Percentiles rank a stretch among this genome's conserved stretches.
These are phyloP conservation scores for Trichosporon ovoides DNA, from an alignment of 1,284 basidiomycete genomes.

Conservation along the genomic window DNA sequence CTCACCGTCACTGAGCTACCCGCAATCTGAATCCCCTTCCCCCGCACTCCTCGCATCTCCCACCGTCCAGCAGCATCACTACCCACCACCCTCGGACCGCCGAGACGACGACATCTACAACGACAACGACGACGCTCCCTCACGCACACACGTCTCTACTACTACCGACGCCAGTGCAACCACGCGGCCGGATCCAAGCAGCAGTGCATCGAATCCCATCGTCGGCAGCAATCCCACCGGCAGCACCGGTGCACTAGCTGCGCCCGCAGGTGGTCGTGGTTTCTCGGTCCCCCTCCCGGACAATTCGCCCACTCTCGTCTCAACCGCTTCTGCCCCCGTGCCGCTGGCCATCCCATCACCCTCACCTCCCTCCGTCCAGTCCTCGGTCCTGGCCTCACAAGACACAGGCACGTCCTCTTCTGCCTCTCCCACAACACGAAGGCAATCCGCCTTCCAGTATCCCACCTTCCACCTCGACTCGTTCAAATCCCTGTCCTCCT, in stretches of 20 bases:
- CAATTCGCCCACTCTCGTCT: slow-evolving; percentile 10
- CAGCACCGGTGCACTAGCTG: slow-evolving; percentile 22
- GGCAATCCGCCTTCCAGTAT: slow-evolving; percentile 2
- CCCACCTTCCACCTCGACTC: slow-evolving; percentile 15
- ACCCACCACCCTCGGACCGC: too few relatives aligned
- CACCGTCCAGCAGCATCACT: too few relatives aligned
- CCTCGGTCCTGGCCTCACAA: slow-evolving; percentile 16
- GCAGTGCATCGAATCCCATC: too few relatives aligned
- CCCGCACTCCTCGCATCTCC: too few relatives aligned
- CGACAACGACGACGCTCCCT: too few relatives aligned
- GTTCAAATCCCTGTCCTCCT: slow-evolving; percentile 9
- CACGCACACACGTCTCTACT: too few relatives aligned
- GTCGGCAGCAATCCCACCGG: slow-evolving; percentile 6
- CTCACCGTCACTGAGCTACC: too few relatives aligned
- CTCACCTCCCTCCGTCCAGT: slow-evolving; percentile 6
- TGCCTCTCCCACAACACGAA: not conserved
- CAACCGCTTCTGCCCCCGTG: slow-evolving; percentile 14
- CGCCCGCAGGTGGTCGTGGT: too few relatives aligned
- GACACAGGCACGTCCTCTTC: slow-evolving; percentile 5
- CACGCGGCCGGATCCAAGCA: too few relatives aligned
- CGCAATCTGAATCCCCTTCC: too few relatives aligned
- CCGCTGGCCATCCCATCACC: slow-evolving; percentile 7
- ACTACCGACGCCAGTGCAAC: too few relatives aligned
- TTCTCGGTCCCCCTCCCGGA: slow-evolving; percentile 10
- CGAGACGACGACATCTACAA: too few relatives aligned